phyloP scores from a whole-genome alignment of 495 filamentous ascomycete species.

The Polyplosphaeria fusca region DNA sequence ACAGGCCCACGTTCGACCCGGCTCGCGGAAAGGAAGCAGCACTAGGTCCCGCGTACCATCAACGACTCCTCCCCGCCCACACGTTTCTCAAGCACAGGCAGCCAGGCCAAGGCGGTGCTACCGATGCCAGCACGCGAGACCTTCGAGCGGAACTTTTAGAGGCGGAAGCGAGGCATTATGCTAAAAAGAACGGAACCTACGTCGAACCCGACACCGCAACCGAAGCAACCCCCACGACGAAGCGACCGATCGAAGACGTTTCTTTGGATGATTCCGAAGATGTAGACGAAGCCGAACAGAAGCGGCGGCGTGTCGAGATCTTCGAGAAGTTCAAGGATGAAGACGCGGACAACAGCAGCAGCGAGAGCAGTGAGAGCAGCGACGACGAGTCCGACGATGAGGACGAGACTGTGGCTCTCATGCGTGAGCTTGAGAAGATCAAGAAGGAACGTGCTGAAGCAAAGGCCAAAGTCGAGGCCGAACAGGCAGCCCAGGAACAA shows the following conservation, averaged over 20 bases:
- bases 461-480: conserved; percentile 70
- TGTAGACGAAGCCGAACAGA: conserved; percentile 68
- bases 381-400: conserved; percentile 78
- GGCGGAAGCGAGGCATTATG: conserved; percentile 83
- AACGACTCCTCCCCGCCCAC: conserved; percentile 89
- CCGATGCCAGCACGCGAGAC: conserved; percentile 70
- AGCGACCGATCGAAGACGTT: conserved; percentile 63
- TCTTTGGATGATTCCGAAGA: conserved; percentile 21
- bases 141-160: conserved; percentile 85
- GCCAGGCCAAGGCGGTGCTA: conserved; percentile 83
- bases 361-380: conserved; percentile 60
- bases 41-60: conserved; percentile 92
- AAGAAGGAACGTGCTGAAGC: conserved; percentile 84
- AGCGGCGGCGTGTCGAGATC: conserved; percentile 67
- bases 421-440: conserved; percentile 92
- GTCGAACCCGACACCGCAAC: conserved; percentile 15
- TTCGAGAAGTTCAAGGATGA: conserved; percentile 85
- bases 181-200: conserved; percentile 66
- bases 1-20: conserved; percentile 94
- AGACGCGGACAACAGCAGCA: conserved; percentile 70
- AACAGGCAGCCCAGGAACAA: conserved; percentile 71
- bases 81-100: conserved; percentile 81
- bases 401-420: conserved; percentile 85
- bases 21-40: conserved; percentile 93
- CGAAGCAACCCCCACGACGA: conserved; percentile 41